phyloP scores from a whole-genome alignment of 768 basidiomycete genomes.

The Suillus weaverae region DNA sequence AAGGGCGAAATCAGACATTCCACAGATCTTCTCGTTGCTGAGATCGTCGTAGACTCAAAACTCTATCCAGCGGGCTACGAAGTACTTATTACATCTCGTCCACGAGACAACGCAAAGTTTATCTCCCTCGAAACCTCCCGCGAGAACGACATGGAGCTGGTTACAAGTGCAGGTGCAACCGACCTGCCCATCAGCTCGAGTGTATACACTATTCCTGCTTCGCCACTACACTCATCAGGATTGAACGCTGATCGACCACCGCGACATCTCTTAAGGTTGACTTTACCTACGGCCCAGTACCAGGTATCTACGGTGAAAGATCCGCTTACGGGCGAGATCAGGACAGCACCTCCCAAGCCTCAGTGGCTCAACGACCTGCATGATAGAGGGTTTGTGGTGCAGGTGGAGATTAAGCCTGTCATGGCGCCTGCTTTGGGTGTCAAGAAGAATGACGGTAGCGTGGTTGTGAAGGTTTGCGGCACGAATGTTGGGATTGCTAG shows the following conservation, averaged over 20 bases:
- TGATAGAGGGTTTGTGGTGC: slow-evolving; percentile 58
- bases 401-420: slow-evolving; percentile 53
- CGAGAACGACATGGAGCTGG: slow-evolving; percentile 14
- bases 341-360: slow-evolving; percentile 60
- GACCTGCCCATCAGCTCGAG: slow-evolving; percentile 56
- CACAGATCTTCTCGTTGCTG: slow-evolving; percentile 75
- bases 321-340: slow-evolving; percentile 74
- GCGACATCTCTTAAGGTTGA: slow-evolving; percentile 76
- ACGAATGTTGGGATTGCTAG: slow-evolving; percentile 46
- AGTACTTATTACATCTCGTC: slow-evolving; percentile 45
- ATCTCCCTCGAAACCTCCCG: slow-evolving; percentile 34
- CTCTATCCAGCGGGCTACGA: slow-evolving; percentile 78
- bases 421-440: slow-evolving; percentile 24
- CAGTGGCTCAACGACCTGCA: slow-evolving; percentile 71
- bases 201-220: slow-evolving; percentile 78
- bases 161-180: neutral
- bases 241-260: slow-evolving; percentile 51
- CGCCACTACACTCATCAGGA: slow-evolving; percentile 75
- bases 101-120: slow-evolving; percentile 38
- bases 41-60: slow-evolving; percentile 80
- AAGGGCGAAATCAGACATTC: slow-evolving; percentile 60
- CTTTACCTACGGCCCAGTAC: slow-evolving; percentile 81
- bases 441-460: slow-evolving; percentile 13
- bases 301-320: slow-evolving; percentile 75
- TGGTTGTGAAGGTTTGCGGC: slow-evolving; percentile 38